Base-by-base conservation (phyloP, 1,139 yeast genomes). In the Sugiyamaella grinbergsii region DNA sequence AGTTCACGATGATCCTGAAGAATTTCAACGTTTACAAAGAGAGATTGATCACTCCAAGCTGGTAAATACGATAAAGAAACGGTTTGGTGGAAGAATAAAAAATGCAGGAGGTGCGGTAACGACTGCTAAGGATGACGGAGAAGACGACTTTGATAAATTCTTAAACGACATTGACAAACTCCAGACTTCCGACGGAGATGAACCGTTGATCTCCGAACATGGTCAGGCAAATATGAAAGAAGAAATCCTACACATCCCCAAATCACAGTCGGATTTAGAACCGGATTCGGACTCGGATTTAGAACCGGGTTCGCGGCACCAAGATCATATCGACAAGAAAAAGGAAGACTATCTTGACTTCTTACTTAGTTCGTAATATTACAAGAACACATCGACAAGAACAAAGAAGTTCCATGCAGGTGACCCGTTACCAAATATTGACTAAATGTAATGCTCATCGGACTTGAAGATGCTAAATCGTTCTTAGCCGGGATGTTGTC, bases 121-220 rank as follows among this genome's bases (percentile, higher is more conserved):
- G 18, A 23, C 22, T 20, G 23, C 50, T 20, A 36, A 33, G 10
- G 28, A 37, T 13, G 39, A 29, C 16, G 58, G 54, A 11, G 63
- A 59, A 20, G 66, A 63, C 20, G 69, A 65, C 34, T 60, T 65
- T 44, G 68, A 65, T 29, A 58, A 54, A 6, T 66, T 66, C 45
- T 57, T 66, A 56, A 62, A 59, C 29, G 58, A 55, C 7, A 47
- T 59, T 11, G 61, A 55, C 29, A 42, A 37, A 5, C 34, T 50
- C 7, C 45, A 44, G 22, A 37, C 29, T 11, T 4, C 19, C 1
- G 45, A 32, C 33, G 50, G 26, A 42, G 37, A 41, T 31, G 45
- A 41, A 41, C n/a, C 13, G 26, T 41, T 19, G 22, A 40, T 40
- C 23, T 40, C 43, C 43, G 38, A 13, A 3, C 4, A 10, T 11